Percentiles rank a stretch among this genome's conserved stretches.
These are phyloP conservation scores for Niebla homalea DNA, from an alignment of 495 filamentous ascomycete genomes.

Conservation along the genomic window DNA sequence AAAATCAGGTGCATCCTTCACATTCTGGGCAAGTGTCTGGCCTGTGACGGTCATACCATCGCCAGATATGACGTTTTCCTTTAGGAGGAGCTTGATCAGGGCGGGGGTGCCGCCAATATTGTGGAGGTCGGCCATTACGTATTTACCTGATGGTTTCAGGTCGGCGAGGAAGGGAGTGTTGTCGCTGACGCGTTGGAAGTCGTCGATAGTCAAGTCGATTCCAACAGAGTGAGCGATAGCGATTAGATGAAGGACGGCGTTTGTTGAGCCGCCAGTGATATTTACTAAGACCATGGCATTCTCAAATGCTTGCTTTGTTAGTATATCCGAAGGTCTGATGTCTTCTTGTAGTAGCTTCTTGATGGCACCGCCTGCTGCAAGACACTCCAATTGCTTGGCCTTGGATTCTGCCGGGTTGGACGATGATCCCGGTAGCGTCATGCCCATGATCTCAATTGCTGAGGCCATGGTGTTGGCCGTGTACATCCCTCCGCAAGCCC, in stretches of 20 bases:
- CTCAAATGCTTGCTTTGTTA: slow-evolving; percentile 87
- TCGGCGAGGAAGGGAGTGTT: slow-evolving; percentile 87
- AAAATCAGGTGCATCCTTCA: slow-evolving; percentile 65
- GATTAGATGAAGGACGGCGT: slow-evolving; percentile 92
- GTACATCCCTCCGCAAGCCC: slow-evolving; percentile 98
- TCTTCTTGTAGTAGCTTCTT: slow-evolving; percentile 76
- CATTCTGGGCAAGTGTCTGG: slow-evolving; percentile 83
- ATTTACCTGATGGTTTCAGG: slow-evolving; percentile 93
- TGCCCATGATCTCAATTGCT: slow-evolving; percentile 92
- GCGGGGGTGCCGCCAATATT: slow-evolving; percentile 85
- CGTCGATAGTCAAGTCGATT: slow-evolving; percentile 87
- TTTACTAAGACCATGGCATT: slow-evolving; percentile 93
- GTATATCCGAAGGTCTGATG: slow-evolving; percentile 76
- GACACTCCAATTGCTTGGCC: slow-evolving; percentile 76
- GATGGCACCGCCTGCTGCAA: slow-evolving; percentile 73
- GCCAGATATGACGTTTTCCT: slow-evolving; percentile 80
- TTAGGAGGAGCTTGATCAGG: slow-evolving; percentile 81
- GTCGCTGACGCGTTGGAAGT: slow-evolving; percentile 93
- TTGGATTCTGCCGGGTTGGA: slow-evolving; percentile 82
- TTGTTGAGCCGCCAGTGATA: slow-evolving; percentile 92
- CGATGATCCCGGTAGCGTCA: slow-evolving; percentile 87
- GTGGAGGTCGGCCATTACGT: slow-evolving; percentile 86
- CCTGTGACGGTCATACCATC: slow-evolving; percentile 86
- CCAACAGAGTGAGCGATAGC: slow-evolving; percentile 92
- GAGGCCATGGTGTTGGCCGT: slow-evolving; percentile 98